Base-by-base conservation (phyloP, 352 stramenopile species). In the Globisporangium takayamanum region DNA sequence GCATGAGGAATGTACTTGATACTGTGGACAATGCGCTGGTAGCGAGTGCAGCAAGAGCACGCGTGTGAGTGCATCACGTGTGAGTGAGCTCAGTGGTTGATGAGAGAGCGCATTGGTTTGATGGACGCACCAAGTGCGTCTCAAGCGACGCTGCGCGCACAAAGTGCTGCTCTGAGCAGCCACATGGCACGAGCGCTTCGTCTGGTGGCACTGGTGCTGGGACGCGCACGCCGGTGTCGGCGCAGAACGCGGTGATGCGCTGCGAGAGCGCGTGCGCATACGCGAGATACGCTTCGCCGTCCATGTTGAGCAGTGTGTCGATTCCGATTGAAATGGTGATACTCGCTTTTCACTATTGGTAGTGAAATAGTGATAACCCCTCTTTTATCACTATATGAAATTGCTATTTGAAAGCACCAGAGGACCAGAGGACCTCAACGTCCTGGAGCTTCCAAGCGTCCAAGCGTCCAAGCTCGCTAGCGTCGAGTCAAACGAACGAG, bases 141-240 rank as follows among this genome's bases (percentile, higher is more conserved):
- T 67, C 59, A 41, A 85, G 58, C 15, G 67, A 66, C 22, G 48
- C 18, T 48, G 60, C 56, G 22, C 62, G 71, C 26, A 85, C 68
- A 25, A 76, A 84, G 46, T 87, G 77, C 18, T 48, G 55, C 0
- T 54, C 59, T 36, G 69, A 63, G 18, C 50, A 58, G 0, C 50
- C 66, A 58, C 74, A 87, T 3, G 63, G 62, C 42, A 81, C 70
- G n/a, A 84, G 67, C 4, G 55, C 62, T 10, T 58, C 68, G 2
- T 59, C 61, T 5, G 68, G 37, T 4, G 80, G 3, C 16, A 1
- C 44, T 14, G 44, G 4, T 4, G 44, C 44, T 18, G 20, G 16
- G 5, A 25, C n/a, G 3, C 53, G 51, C 25, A 81, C 50, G n/a
- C 62, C 44, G 51, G 73, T 85, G 22, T 63, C 56, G 20, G 70